Evolutionary conservation across 257 asterid genomes (phyloP), one percentile per base, ranked within the genome.

Genomic region (Perilla frutescens): DNA sequence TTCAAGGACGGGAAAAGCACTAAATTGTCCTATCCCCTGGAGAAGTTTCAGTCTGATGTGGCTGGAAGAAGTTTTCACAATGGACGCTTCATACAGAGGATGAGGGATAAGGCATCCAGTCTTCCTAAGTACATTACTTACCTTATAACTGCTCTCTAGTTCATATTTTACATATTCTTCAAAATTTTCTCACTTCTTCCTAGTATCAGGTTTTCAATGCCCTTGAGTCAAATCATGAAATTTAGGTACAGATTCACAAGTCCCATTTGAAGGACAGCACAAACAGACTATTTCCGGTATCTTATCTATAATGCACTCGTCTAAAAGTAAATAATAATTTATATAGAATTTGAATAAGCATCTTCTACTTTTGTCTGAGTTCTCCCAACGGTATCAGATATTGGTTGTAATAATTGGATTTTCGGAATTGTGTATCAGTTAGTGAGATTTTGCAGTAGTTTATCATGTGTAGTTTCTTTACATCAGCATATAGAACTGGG

Each of bases 21-120:
- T 11, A 74, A 34, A 76, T 51, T 87, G 59, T 73, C 92, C 56
- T 87, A 89, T 76, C 96, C 92, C 36, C 60, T 85, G 72, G 90
- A 89, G 76, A 79, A 87, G 57, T 89, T 82, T 51, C 80, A 74
- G 20, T 51, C 91, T 0, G 86, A 89, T 75, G 82, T 89, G 13
- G 75, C 91, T 0, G 96, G 93, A 40, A 81, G 89, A 72, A 69
- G 91, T 81, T 89, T 89, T 72, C 91, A 87, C 72, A 87, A 89
- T 44, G 96, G 96, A 14, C 84, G 89, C 37, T 89, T 87, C 80
- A 70, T 89, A 58, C 91, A 84, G 75, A 72, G 88, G 75, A 85
- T 89, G 93, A 71, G 96, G 71, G 84, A 85, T 51, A 89, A 89
- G 74, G 89, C 88, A 54, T 77, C 85, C 36, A 75, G 86, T 3